A percentile compares a stretch with the other conserved stretches of the same genome.
These are phyloP conservation scores for Clarireedia hainanense DNA, from an alignment of 2,329 filamentous ascomycete species.

Conservation along the genomic window DNA sequence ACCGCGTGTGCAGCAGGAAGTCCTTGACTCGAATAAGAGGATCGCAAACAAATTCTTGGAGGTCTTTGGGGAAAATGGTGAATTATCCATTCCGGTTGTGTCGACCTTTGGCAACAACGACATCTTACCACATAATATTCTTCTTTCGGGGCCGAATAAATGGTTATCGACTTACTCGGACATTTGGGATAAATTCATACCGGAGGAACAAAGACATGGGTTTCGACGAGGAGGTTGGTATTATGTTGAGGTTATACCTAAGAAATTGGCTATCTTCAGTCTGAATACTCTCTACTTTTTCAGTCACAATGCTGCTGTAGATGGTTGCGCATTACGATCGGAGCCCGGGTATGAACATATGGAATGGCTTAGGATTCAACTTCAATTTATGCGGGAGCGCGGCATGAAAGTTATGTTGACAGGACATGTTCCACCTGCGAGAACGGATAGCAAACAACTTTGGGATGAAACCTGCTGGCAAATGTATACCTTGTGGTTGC, in stretches of 20 bases:
- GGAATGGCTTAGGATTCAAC: conserved; percentile 88
- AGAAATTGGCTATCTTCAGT: conserved; percentile 80
- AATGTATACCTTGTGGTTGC: conserved; percentile 86
- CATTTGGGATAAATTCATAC: conserved; percentile 82
- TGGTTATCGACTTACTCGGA: conserved; percentile 73
- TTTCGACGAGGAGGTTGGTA: conserved; percentile 95
- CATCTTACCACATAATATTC: conserved; percentile 92
- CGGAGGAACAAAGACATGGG: conserved; percentile 82
- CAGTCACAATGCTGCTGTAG: conserved; percentile 83
- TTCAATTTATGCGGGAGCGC: conserved; percentile 71
- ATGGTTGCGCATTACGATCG: conserved; percentile 70
- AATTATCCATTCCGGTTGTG: conserved; percentile 69
- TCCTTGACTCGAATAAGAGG: conserved; percentile 69
- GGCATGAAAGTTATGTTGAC: conserved; percentile 93
- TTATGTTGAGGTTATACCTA: conserved; percentile 82
- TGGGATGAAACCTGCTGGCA: conserved; percentile 99
- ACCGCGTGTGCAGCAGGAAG: conserved; percentile 67
- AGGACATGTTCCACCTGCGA: conserved; percentile 87
- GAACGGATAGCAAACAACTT: conserved; percentile 72
- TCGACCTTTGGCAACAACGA: conserved; percentile 97
- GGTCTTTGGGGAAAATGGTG: conserved; percentile 54
- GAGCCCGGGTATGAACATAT: conserved; percentile 92
- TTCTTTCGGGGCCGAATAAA: conserved; percentile 74
- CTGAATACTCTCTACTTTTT: conserved; percentile 97
- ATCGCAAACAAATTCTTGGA: conserved; percentile 71